Base-by-base conservation (phyloP, 2,329 filamentous ascomycete species). In the Hirsutella rhossiliensis region DNA sequence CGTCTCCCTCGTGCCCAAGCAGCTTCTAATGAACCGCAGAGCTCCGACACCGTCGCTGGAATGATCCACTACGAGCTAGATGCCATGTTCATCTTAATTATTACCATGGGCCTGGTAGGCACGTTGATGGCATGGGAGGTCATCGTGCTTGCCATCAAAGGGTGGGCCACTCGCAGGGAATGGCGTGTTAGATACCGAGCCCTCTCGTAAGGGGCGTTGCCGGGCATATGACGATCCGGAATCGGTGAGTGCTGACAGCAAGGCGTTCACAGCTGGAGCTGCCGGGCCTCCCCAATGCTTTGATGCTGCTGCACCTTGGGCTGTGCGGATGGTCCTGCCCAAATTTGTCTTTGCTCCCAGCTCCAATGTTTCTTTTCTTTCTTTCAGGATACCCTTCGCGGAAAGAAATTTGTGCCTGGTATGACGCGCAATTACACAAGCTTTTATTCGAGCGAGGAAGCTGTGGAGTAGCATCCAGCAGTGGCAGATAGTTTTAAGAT, bases 11-110 rank as follows among this genome's bases (percentile, higher is more conserved):
- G n/a, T 39, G 15, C 28, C 3, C 28, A 11, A 5, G 17, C 2
- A 8, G 13, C 6, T 30, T 45, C 52, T 60, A 49, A 61, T 46
- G 23, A 27, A 31, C 32, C n/a, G 5, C 44, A 84, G 79, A 84
- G 84, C 48, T 76, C 77, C 45, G 87, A 94, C 56, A 84, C 84
- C 0, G 76, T 96, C 23, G 61, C 71, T 11, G 78, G 80, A n/a
- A 86, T 95, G 68, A 81, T 89, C 47, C 73, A 75, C 45, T 82
- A 89, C 57, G 64, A 80, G 4, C 67, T 95, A 15, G 85, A 95
- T 56, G 86, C 86, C 50, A 96, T 95, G 88, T 92, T 95, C 62
- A 78, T 87, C 48, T 94, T 95, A 63, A 95, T 87, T 0, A 76
- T 95, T 30, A 84, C 80, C 11, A 84, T 94, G 76, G 90, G 89